A percentile compares a stretch with the other conserved stretches of the same genome.
Evolutionary conservation across 1,284 basidiomycete genomes (phyloP).

Genomic region (Naganishia cerealis): DNA sequence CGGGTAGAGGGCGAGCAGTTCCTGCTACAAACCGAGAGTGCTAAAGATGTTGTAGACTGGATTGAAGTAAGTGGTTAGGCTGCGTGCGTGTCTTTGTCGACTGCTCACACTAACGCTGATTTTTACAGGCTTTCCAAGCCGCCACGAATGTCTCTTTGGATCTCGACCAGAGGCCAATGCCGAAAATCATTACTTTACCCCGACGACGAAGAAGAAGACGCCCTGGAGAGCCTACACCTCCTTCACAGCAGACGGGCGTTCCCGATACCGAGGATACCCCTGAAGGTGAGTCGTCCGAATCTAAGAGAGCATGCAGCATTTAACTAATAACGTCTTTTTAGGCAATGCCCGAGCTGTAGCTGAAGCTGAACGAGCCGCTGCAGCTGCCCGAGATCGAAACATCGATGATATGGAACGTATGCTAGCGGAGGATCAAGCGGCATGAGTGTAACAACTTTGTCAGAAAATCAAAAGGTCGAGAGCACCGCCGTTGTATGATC

Average conservation of each 20-base stretch:
- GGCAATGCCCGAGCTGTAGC: constrained; percentile 47
- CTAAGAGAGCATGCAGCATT: neutral
- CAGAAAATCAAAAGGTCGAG: neutral
- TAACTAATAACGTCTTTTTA: constrained; percentile 35
- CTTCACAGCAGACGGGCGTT: constrained; percentile 34
- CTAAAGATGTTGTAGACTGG: constrained; percentile 86
- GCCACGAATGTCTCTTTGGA: constrained; percentile 90
- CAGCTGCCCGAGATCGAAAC: constrained; percentile 7
- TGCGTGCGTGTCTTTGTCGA: constrained; percentile 1
- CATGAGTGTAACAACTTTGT: constrained; percentile 1
- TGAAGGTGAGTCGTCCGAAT: constrained; percentile 24
- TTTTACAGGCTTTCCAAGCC: constrained; percentile 76
- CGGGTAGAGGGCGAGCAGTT: constrained; percentile 95
- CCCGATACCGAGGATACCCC: constrained; percentile 33
- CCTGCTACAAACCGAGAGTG: constrained; percentile 82
- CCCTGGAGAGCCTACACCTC: constrained; percentile 31
- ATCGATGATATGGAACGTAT: constrained; percentile 47
- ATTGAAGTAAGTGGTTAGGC: constrained; percentile 70
- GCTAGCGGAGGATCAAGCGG: constrained; percentile 53
- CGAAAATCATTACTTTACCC: constrained; percentile 64
- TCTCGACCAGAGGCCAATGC: constrained; percentile 85
- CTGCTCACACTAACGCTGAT: neutral
- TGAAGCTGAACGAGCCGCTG: constrained; percentile 39
- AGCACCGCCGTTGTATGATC: neutral
- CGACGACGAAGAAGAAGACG: constrained; percentile 54